Base-by-base conservation (phyloP, 495 filamentous ascomycete genomes). In the Penicillium fimorum region DNA sequence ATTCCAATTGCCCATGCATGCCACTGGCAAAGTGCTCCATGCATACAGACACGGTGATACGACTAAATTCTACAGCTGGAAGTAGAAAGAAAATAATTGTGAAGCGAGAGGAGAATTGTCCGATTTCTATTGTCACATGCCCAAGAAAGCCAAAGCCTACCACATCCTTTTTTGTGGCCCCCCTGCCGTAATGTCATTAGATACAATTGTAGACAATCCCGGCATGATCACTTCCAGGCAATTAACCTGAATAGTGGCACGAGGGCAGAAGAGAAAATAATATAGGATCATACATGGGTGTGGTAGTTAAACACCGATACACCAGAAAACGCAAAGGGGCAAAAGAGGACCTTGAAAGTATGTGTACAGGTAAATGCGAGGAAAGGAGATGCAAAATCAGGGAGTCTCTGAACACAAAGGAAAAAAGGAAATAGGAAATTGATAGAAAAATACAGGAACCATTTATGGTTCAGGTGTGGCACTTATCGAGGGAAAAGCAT, bases 81-180 rank as follows among this genome's bases (percentile, higher is more conserved):
- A 29, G 22, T 46, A 52, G 10, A 41, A 58, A 56, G 30, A 47
- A 53, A 41, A 43, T 35, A 32, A 47, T 45, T 50, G 41, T 58
- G 41, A 72, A 76, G 68, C 64, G 72, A 79, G 76, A 72, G 72
- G 72, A 76, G 75, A 75, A 76, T 72, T 67, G 59, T 76, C 71
- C 63, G 66, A 66, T 72, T 69, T 76, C 71, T 76, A 76, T 74
- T 70, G 63, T 72, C 73, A 74, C 70, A 74, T 69, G 70, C 67
- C 74, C 70, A 72, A 66, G 47, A 70, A 65, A 69, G 62, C 65
- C 67, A 70, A 68, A 64, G 62, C 65, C 65, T 59, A 65, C 65
- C 69, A 70, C 69, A 64, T 62, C 62, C 67, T 68, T 72, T 70
- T 67, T 76, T 63, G 69, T 64, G 66, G 69, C 65, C 68, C 65